Conservation (phyloP, 257 asterid species). For the Forsythia suspensa region DNA sequence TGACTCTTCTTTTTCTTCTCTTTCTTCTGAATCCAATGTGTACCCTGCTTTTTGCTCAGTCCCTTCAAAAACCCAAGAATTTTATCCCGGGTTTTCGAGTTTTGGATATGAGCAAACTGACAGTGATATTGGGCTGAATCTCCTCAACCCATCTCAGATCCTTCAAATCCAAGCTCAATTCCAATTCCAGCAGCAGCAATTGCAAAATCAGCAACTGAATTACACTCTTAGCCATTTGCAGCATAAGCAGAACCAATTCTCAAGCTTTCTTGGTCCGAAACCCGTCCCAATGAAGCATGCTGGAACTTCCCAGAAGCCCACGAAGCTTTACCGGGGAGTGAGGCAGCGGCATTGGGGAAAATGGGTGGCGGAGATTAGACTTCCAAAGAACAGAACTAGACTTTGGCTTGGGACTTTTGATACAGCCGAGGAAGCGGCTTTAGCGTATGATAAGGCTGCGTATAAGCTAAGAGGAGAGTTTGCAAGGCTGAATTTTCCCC, state of each 20-base stretch:
- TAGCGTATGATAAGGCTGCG: slow-evolving; percentile 88
- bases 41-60: slow-evolving; percentile 37
- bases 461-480: slow-evolving; percentile 81
- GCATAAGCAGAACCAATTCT: slow-evolving; percentile 25
- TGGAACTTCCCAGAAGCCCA: slow-evolving; percentile 49
- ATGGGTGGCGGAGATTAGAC: slow-evolving; percentile 95
- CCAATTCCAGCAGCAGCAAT: slow-evolving; percentile 55
- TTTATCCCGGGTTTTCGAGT: slow-evolving; percentile 54
- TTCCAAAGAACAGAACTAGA: slow-evolving; percentile 80
- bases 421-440: slow-evolving; percentile 84
- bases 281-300: slow-evolving; percentile 64
- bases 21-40: slow-evolving; percentile 37
- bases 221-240: slow-evolving; percentile 23
- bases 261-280: slow-evolving; percentile 49
- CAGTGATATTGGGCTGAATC: slow-evolving; percentile 48
- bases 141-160: slow-evolving; percentile 70
- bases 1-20: slow-evolving; percentile 19
- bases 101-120: slow-evolving; percentile 46
- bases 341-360: slow-evolving; percentile 96
- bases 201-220: slow-evolving; percentile 21
- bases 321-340: slow-evolving; percentile 84
- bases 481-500: slow-evolving; percentile 80
- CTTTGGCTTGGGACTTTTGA: slow-evolving; percentile 96
- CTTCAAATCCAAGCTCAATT: slow-evolving; percentile 66
- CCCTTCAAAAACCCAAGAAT: slow-evolving; percentile 56